Base-by-base conservation (phyloP, 2,329 filamentous ascomycete genomes). In the Iodosphaeria phyllophila region DNA sequence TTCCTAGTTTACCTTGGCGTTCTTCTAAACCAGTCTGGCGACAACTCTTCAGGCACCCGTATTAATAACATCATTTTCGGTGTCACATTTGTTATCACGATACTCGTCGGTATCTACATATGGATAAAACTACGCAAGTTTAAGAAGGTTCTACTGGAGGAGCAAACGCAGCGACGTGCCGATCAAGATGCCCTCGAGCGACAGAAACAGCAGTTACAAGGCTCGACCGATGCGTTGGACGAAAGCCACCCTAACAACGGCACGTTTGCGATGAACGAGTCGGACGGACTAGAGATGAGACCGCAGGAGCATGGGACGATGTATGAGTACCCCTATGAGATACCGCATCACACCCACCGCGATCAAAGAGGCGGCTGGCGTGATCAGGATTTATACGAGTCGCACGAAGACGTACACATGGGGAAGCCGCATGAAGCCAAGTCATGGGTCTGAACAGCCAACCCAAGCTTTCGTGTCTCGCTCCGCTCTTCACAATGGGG, bases 1-100 rank as follows among this genome's bases (percentile, higher is more conserved):
- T 43, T 54, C 18, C 41, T 54, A 24, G 49, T 54, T 15, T 53
- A 53, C 29, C 34, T 54, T 4, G 51, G 50, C 15, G 47, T 52
- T 5, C 41, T 53, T 6, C 35, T 52, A 4, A 35, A 43, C 1
- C 30, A 44, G 28, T 28, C 36, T 16, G 30, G 31, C 6, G 38
- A 42, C 25, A n/a, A n/a, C n/a, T n/a, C n/a, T n/a, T n/a, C n/a
- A n/a, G 31, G 40, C 26, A 40, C 34, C 22, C 33, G 34, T 9
- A 37, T 44, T 22, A 43, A 51, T 32, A 45, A 41, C 24, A 34
- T 48, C 16, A 41, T 52, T 2, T 40, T 52, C 10, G 42, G 32
- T 13, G 30, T 46, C 13, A 47, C 48, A 0, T 43, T 44, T 10
- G 28, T 42, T 6, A 28, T 50, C 20, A 54, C 51, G 10, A 32